Evolutionary conservation across 352 stramenopile species (phyloP), one percentile per base, ranked within the genome.

Genomic region (Phytophthora fragariaefolia): DNA sequence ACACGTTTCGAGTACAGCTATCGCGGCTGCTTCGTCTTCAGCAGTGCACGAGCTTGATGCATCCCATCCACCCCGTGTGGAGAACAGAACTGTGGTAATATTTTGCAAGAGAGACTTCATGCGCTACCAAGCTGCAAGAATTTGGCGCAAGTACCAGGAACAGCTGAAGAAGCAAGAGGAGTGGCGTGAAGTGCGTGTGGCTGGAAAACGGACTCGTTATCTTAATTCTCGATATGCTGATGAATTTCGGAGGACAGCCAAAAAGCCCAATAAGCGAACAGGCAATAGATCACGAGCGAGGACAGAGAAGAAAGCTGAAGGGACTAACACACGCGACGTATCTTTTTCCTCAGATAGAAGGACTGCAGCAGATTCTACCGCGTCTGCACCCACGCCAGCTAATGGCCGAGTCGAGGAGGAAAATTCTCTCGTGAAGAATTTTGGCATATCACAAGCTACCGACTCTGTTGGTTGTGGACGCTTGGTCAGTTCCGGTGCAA

Each of bases 51-150:
- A 47, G 50, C 32, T 45, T 46, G 24, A 27, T 45, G 36, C 49
- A 34, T 40, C 47, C 23, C 38, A 49, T 12, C 12, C 20, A 6
- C 23, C 57, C 3, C 55, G 32, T 58, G 58, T 46, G 36, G 62
- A 57, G 63, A 80, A 82, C 63, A 76, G 79, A 45, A 92, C 85
- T 8, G 72, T 93, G n/a, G 79, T 91, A 56, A 85, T 93, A 54
- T 93, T 93, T 52, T 93, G 85, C 69, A 91, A 89, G 61, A 81
- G 85, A 8, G 85, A 93, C 45, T 93, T 93, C 30, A 76, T 93
- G 71, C 81, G 85, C 10, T 93, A 87, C 42, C 85, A 93, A 66
- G 81, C 82, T 22, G 74, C 58, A 0, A 87, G 79, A 45, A 70
- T 93, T 32, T 93, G 82, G 81, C 79, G 82, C 30, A 93, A 90